phyloP scores from a whole-genome alignment of 108 stramenopile species.

The Skeletonema tropicum region DNA sequence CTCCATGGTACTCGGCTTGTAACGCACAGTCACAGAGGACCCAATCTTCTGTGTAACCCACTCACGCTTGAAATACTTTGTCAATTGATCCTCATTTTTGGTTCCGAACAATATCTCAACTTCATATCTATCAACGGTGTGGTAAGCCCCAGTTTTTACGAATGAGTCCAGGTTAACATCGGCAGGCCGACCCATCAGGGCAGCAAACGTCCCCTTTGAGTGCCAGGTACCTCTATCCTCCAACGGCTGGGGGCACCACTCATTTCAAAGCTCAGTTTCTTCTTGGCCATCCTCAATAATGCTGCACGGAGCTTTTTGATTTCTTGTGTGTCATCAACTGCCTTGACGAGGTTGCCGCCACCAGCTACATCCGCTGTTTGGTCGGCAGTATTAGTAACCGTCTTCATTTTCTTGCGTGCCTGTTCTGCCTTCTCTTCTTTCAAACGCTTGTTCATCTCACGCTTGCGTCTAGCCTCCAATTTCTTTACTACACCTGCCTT shows the following conservation, averaged over 20 bases:
- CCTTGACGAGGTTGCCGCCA: no score
- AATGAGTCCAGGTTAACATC: slow-evolving; percentile 13
- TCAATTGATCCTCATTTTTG: neutral
- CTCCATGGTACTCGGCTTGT: slow-evolving; percentile 11
- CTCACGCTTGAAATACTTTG: slow-evolving; percentile 3
- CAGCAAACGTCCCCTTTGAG: slow-evolving; percentile 6
- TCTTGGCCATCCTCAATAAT: neutral
- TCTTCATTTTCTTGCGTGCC: slow-evolving; percentile 7
- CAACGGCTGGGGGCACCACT: neutral
- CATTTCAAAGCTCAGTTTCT: slow-evolving; percentile 3
- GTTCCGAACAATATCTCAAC: neutral
- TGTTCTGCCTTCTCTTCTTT: slow-evolving; percentile 11
- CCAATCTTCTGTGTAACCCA: slow-evolving; percentile 4
- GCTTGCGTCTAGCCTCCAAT: neutral
- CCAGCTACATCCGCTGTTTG: neutral
- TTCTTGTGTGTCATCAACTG: neutral
- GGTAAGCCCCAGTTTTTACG: slow-evolving; percentile 11
- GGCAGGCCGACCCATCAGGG: slow-evolving; percentile 12
- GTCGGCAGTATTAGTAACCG: neutral
- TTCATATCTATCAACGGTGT: neutral
- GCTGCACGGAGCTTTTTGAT: slow-evolving; percentile 2
- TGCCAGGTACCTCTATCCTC: neutral
- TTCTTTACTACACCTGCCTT: neutral
- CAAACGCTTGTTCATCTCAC: slow-evolving; percentile 13
- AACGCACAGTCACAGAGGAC: neutral